Conservation (phyloP, 257 asterid genomes). For the Solanum neorickii region DNA sequence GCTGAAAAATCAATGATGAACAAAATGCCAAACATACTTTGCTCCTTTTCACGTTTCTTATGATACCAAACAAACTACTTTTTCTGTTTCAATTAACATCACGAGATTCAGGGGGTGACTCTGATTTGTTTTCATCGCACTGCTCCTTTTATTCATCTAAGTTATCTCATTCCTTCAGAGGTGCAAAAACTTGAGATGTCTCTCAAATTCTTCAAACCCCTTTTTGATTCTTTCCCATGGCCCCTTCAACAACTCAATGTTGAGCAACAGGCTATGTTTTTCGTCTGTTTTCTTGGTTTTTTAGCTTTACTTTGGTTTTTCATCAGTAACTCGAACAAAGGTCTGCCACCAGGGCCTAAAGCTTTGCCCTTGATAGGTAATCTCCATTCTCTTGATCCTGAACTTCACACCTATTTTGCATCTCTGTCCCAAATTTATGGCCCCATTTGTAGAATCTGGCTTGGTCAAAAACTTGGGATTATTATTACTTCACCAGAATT, state of each 20-base stretch:
- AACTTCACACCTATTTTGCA: neutral
- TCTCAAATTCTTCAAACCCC: neutral
- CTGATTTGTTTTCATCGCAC: neutral
- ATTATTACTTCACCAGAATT: neutral
- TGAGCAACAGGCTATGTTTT: neutral
- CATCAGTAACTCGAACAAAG: neutral
- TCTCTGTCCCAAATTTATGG: slow-evolving; percentile 36
- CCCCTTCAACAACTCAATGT: neutral
- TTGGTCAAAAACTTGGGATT: slow-evolving; percentile 26
- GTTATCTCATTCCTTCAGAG: neutral
- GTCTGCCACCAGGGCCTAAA: slow-evolving; percentile 50
- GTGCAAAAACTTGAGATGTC: neutral
- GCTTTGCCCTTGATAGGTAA: slow-evolving; percentile 57
- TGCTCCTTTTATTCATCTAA: neutral
- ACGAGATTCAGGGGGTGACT: neutral
- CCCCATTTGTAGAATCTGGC: slow-evolving; percentile 44
- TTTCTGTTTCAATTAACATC: neutral
- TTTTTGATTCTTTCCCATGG: neutral
- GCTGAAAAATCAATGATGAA: neutral
- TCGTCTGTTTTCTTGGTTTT: slow-evolving; percentile 8
- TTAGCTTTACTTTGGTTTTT: slow-evolving; percentile 22
- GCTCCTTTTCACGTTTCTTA: neutral
- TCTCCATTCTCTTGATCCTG: neutral
- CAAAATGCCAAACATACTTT: neutral
- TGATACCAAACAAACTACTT: neutral